These are phyloP conservation scores for Candida albicans DNA, from an alignment of 1,139 yeast species.

Conservation along the genomic window DNA sequence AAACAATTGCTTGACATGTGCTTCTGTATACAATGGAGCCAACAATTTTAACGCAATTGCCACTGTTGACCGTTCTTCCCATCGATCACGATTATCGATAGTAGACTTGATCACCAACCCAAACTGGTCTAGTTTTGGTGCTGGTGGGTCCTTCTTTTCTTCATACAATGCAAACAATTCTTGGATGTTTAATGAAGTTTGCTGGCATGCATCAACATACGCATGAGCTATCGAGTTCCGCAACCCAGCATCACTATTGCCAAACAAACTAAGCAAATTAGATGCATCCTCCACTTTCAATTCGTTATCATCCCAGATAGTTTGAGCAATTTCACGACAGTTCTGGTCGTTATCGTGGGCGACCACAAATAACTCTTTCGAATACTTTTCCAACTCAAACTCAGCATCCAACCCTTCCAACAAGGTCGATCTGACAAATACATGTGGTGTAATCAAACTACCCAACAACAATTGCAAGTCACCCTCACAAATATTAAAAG, in stretches of 20 bases:
- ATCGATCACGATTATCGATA: conserved; percentile 62
- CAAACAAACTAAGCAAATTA: conserved; percentile 51
- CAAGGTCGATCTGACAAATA: conserved; percentile 73
- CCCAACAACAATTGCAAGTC: conserved; percentile 64
- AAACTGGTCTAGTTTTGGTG: conserved; percentile 70
- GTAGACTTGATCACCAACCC: conserved; percentile 74
- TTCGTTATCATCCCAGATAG: conserved; percentile 83
- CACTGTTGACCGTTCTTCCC: conserved; percentile 84
- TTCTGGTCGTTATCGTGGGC: conserved; percentile 70
- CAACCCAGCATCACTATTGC: conserved; percentile 58
- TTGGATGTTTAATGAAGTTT: conserved; percentile 36
- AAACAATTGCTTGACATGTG: conserved; percentile 51
- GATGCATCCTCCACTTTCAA: conserved; percentile 48
- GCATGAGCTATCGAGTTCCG: conserved; percentile 62
- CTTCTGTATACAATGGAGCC: conserved; percentile 45
- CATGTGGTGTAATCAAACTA: conserved; percentile 61
- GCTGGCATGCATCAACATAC: conserved; percentile 33
- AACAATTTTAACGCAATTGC: conserved; percentile 67
- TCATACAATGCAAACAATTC: conserved; percentile 55
- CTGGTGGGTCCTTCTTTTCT: conserved; percentile 70
- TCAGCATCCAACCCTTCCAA: conserved; percentile 86
- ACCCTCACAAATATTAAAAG: conserved; percentile 52
- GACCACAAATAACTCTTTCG: conserved; percentile 76
- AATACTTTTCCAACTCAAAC: conserved; percentile 65
- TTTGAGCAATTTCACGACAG: conserved; percentile 65